Conservation (phyloP, 257 asterid species). For the Knoxia roxburghii region DNA sequence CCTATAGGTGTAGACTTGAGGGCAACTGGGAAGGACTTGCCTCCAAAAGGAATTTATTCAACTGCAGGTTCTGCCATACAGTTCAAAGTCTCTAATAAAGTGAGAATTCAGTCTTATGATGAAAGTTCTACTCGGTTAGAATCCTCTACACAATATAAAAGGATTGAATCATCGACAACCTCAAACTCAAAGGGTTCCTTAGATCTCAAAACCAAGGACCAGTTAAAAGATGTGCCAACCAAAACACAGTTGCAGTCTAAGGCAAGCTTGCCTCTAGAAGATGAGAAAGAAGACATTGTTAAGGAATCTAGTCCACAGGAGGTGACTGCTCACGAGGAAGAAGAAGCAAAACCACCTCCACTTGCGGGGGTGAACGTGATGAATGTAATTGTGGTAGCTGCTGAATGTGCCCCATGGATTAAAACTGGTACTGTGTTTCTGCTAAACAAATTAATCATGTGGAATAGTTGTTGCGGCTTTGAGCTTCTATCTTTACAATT, state of each 20-base stretch:
- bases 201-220: slow-evolving; percentile 24
- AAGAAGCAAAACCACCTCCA: slow-evolving; percentile 70
- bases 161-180: slow-evolving; percentile 8
- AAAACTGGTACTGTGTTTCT: slow-evolving; percentile 63
- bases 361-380: slow-evolving; percentile 82
- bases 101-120: slow-evolving; percentile 25
- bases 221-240: slow-evolving; percentile 15
- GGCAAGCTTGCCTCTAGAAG: slow-evolving; percentile 19
- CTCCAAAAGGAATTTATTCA: slow-evolving; percentile 21
- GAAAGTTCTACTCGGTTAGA: slow-evolving; percentile 26
- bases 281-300: slow-evolving; percentile 28
- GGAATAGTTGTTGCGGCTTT: not conserved
- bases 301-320: slow-evolving; percentile 30
- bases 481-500: not conserved
- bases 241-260: slow-evolving; percentile 13
- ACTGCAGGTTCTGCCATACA: slow-evolving; percentile 22
- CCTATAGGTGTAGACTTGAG: slow-evolving; percentile 30
- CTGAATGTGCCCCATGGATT: slow-evolving; percentile 93
- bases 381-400: slow-evolving; percentile 78
- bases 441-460: not conserved
- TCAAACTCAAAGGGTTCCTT: slow-evolving; percentile 21
- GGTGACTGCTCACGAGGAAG: slow-evolving; percentile 27
- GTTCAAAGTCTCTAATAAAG: slow-evolving; percentile 20
- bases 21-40: slow-evolving; percentile 32
- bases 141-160: slow-evolving; percentile 23